Conservation (phyloP, 495 filamentous ascomycete species). For the Podospora fimiseda region DNA sequence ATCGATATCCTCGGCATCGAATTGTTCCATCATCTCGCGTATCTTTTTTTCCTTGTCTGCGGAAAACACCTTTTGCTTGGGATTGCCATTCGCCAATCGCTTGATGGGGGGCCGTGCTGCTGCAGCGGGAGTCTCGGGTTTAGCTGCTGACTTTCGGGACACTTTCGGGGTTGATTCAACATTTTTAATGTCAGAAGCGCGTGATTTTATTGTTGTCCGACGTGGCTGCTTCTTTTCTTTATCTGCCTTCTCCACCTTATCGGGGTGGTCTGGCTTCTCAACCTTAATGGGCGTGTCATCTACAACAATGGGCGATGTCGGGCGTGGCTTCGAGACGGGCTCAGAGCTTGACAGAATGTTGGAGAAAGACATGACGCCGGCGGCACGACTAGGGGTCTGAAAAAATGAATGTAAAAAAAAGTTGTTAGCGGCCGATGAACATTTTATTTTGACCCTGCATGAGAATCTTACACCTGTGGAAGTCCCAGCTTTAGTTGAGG, state of each 20-base stretch:
- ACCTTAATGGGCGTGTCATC: slow-evolving; percentile 23
- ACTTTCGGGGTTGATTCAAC: slow-evolving; percentile 34
- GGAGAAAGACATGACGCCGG: slow-evolving; percentile 85
- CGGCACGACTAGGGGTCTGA: slow-evolving; percentile 59
- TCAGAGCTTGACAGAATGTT: slow-evolving; percentile 87
- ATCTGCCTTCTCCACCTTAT: slow-evolving; percentile 16
- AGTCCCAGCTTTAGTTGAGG: slow-evolving; percentile 22
- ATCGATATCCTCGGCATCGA: slow-evolving; percentile 67
- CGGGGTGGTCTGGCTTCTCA: slow-evolving; percentile 18
- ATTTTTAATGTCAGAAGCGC: slow-evolving; percentile 34
- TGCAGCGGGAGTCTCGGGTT: slow-evolving; percentile 39
- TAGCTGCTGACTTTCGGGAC: slow-evolving; percentile 34
- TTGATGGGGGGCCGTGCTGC: slow-evolving; percentile 43
- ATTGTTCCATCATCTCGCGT: slow-evolving; percentile 53
- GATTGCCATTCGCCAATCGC: slow-evolving; percentile 44
- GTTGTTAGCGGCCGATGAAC: background rate
- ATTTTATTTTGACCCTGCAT: background rate
- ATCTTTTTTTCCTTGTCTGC: slow-evolving; percentile 65
- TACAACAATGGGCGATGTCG: slow-evolving; percentile 29
- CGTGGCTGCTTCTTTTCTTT: slow-evolving; percentile 31
- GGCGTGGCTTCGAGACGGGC: slow-evolving; percentile 45
- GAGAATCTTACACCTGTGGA: slow-evolving; percentile 33
- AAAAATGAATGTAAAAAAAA: background rate
- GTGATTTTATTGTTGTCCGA: slow-evolving; percentile 39
- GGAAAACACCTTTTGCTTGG: slow-evolving; percentile 48